Conservation (phyloP, 106 monocot species). For the Phalaenopsis equestris region DNA sequence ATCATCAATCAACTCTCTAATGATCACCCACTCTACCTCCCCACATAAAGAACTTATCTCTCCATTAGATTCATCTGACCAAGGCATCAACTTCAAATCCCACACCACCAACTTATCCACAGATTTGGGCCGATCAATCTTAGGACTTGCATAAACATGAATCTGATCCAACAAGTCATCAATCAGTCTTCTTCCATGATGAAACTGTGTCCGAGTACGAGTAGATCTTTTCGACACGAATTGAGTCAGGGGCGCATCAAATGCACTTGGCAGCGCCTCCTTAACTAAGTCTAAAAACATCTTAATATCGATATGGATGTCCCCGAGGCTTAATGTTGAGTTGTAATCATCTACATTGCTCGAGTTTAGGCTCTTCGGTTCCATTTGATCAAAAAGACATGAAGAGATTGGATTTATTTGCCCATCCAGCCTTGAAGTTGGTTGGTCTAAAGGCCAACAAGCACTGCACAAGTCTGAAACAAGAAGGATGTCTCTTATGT, state of each 20-base stretch:
- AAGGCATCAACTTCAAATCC: constrained; percentile 36
- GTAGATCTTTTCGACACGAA: constrained; percentile 20
- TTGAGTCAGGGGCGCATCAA: constrained; percentile 3
- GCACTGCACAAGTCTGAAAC: constrained; percentile 26
- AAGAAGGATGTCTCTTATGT: constrained; percentile 46
- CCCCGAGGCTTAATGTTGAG: neutral
- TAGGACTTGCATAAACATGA: constrained; percentile 5
- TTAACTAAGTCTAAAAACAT: constrained; percentile 65
- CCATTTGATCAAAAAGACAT: constrained; percentile 58
- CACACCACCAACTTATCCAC: constrained; percentile 26
- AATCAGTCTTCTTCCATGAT: constrained; percentile 31
- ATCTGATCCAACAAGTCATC: constrained; percentile 35
- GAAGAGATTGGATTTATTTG: constrained; percentile 30
- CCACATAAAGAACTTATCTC: constrained; percentile 26
- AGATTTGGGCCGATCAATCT: constrained; percentile 12
- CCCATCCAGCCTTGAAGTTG: constrained; percentile 25
- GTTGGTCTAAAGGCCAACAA: constrained; percentile 13
- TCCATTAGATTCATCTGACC: constrained; percentile 18
- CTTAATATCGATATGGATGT: constrained; percentile 17
- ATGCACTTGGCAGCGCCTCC: constrained; percentile 33
- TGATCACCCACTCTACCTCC: constrained; percentile 42
- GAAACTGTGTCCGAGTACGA: neutral
- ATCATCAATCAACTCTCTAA: constrained; percentile 50
- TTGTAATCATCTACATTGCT: neutral
- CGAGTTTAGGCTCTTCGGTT: constrained; percentile 21